Base-by-base conservation (phyloP, 352 stramenopile genomes). In the Stramenopiles sp. region DNA sequence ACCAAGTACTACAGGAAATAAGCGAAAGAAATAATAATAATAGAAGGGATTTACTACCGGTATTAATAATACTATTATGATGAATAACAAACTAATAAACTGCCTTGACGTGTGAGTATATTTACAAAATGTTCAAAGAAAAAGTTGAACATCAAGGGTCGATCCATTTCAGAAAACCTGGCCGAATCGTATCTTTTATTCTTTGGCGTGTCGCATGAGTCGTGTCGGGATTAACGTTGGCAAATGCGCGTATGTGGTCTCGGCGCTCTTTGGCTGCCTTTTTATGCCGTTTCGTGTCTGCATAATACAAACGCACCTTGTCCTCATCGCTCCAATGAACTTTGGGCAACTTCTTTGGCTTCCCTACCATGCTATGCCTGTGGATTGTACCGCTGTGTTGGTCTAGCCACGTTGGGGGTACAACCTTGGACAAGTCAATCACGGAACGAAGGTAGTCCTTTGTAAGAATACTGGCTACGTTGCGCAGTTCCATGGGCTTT, bases 131-230 rank as follows among this genome's bases (percentile, higher is more conserved):
- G n/a, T n/a, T n/a, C n/a, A n/a, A n/a, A n/a, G n/a, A n/a, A n/a
- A n/a, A n/a, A n/a, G n/a, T n/a, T n/a, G n/a, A n/a, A n/a, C n/a
- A n/a, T 71, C 53, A 71, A 2, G 53, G 53, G 35, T 71, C 53
- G 35, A 71, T 71, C 53, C 53, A 71, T 71, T 71, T 71, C 12
- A 71, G 35, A 6, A 35, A 71, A 4, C 53, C 53, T 6, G 53
- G 53, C 35, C 6, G 2, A 6, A 71, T 71, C 4, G 53, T 71
- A 6, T 71, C 53, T 33, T 71, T 33, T 35, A 71, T 71, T 6
- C 53, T 2, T 71, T 71, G 53, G 4, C 53, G 53, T 71, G 35
- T 71, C 35, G 33, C 2, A 71, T 71, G 53, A 2, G 53, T 71
- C 2, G 35, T 33, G 35, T 71, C 53, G 33, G 53, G 53, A 71